These are phyloP conservation scores for Calocera cornea DNA, from an alignment of 768 basidiomycete species.

Conservation along the genomic window DNA sequence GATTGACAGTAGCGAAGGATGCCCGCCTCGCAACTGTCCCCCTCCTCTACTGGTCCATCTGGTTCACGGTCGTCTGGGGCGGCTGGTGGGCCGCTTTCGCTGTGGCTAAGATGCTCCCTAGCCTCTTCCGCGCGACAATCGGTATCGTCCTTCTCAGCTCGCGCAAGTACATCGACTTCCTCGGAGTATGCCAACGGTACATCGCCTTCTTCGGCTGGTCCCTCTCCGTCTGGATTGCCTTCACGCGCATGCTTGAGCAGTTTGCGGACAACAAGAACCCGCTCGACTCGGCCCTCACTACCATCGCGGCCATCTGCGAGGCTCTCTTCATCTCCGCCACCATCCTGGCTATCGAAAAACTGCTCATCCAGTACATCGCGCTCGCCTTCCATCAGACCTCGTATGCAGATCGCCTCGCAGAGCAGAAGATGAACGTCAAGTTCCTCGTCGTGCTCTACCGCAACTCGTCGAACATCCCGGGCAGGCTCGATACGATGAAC, in stretches of 20 bases:
- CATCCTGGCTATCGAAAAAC: conserved; percentile 68
- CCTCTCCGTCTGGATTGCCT: conserved; percentile 49
- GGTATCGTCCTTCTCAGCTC: conserved; percentile 60
- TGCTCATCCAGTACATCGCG: conserved; percentile 75
- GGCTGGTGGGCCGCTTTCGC: conserved; percentile 75
- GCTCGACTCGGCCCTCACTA: conserved; percentile 32
- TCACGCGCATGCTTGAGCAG: conserved; percentile 50
- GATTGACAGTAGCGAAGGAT: conserved; percentile 38
- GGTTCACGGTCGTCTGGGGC: conserved; percentile 67
- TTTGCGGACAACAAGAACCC: conserved; percentile 15
- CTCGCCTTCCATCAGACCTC: conserved; percentile 57
- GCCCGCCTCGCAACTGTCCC: conserved; percentile 49
- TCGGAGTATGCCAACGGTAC: conserved; percentile 49
- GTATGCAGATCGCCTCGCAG: conserved; percentile 58
- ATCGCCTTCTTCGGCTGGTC: conserved; percentile 57
- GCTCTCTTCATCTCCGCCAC: conserved; percentile 54
- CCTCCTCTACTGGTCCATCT: conserved; percentile 71
- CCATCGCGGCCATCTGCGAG: conserved; percentile 56
- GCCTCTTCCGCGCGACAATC: conserved; percentile 45
- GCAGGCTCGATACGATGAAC: conserved; percentile 48
- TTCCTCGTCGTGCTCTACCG: conserved; percentile 63
- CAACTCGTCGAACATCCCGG: conserved; percentile 59
- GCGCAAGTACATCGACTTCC: conserved; percentile 68
- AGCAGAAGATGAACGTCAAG: conserved; percentile 67
- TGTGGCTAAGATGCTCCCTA: conserved; percentile 34